These are phyloP conservation scores for Cytospora leucostoma DNA, from an alignment of 2,329 filamentous ascomycete genomes.

Conservation along the genomic window DNA sequence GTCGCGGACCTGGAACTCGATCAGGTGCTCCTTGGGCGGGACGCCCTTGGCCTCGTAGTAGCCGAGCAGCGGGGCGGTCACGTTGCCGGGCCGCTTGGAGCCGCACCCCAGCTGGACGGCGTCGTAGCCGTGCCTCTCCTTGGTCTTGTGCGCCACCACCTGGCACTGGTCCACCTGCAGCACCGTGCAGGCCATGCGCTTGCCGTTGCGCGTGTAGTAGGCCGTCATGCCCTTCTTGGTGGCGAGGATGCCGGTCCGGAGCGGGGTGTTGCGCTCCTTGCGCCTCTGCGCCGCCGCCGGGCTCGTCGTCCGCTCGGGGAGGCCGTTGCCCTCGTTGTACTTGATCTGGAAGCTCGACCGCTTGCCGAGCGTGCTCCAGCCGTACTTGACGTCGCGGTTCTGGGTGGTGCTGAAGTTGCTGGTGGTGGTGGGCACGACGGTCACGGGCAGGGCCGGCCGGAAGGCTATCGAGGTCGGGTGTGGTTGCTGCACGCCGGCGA, in stretches of 20 bases:
- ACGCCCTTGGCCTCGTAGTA: constrained; percentile 84
- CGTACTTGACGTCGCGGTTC: constrained; percentile 55
- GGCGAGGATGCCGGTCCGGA: constrained; percentile 79
- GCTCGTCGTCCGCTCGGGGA: constrained; percentile 58
- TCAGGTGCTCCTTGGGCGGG: constrained; percentile 78
- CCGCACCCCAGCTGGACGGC: constrained; percentile 89
- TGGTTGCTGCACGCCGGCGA: constrained; percentile 28
- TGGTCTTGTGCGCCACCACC: constrained; percentile 84
- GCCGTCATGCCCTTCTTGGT: constrained; percentile 97
- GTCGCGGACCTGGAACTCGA: constrained; percentile 83
- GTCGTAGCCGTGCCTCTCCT: constrained; percentile 82
- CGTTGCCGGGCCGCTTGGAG: constrained; percentile 70
- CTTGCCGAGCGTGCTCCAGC: constrained; percentile 56
- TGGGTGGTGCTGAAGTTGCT: constrained; percentile 12
- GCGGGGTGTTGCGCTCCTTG: constrained; percentile 58
- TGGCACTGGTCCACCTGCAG: constrained; percentile 92
- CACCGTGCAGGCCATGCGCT: constrained; percentile 83
- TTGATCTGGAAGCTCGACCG: constrained; percentile 54
- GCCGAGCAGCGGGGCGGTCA: constrained; percentile 80
- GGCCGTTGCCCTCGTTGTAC: constrained; percentile 62
- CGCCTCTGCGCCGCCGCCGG: constrained; percentile 63
- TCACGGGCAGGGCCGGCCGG: constrained; percentile 39
- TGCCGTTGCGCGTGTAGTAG: constrained; percentile 77
- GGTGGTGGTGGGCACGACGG: constrained; percentile 45
- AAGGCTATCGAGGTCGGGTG: constrained; percentile 36